Conservation (phyloP, 164 flowering plant species). For the Piper longum region DNA sequence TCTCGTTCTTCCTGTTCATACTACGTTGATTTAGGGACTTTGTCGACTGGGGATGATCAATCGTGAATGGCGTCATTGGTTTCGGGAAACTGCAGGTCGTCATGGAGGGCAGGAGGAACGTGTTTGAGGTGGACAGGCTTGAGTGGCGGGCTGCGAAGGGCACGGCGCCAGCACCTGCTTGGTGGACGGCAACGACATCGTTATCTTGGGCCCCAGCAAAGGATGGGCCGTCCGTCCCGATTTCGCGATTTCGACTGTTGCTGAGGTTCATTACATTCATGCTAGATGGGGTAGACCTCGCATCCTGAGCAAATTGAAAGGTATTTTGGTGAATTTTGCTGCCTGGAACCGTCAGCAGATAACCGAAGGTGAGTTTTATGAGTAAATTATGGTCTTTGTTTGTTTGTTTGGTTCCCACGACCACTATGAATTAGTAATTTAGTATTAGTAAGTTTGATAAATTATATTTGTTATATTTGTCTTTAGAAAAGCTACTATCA, state of each 20-base stretch:
- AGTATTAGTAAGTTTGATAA: too few species aligned
- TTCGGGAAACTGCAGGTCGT: background rate
- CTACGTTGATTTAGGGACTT: too few species aligned
- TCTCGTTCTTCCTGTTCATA: too few species aligned
- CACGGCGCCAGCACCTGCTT: slow-evolving; percentile 80
- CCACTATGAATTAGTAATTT: too few species aligned
- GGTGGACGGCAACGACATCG: slow-evolving; percentile 96
- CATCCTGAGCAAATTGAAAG: slow-evolving; percentile 54
- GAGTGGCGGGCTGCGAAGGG: slow-evolving; percentile 88
- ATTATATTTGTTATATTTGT: too few species aligned
- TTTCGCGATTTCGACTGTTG: slow-evolving; percentile 60
- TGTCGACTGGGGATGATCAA: too few species aligned
- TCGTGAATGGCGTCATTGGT: too few species aligned
- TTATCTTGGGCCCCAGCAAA: slow-evolving; percentile 79
- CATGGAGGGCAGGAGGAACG: slow-evolving; percentile 63
- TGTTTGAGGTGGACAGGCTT: slow-evolving; percentile 77
- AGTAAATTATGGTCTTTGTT: background rate
- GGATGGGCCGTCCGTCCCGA: slow-evolving; percentile 83
- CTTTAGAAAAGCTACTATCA: too few species aligned
- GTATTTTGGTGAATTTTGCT: slow-evolving; percentile 75
- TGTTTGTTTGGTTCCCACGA: background rate
- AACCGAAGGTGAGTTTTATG: slow-evolving; percentile 57
- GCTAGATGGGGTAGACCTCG: slow-evolving; percentile 96
- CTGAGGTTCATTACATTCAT: slow-evolving; percentile 83
- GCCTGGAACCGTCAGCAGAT: slow-evolving; percentile 95